Conservation (phyloP, 2,329 filamentous ascomycete species). For the Fusarium oligoseptatum region DNA sequence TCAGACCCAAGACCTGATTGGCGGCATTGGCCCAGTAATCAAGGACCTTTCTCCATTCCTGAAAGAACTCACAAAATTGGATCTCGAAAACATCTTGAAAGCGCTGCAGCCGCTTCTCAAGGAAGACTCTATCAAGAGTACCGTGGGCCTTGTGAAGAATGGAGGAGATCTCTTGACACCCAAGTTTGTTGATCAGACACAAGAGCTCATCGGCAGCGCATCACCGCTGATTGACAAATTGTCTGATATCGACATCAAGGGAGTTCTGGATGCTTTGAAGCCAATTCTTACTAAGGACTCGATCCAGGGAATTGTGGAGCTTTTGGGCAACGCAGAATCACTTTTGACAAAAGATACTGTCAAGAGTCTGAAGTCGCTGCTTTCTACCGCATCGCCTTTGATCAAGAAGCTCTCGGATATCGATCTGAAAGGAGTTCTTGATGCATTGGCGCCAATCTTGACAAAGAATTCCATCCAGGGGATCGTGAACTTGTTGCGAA, state of each 20-base stretch:
- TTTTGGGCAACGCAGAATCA: constrained; percentile 45
- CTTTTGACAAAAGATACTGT: constrained; percentile 41
- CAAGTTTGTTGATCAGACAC: constrained; percentile 33
- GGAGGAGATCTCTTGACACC: constrained; percentile 45
- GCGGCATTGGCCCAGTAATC: constrained; percentile 45
- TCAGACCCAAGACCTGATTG: constrained; percentile 37
- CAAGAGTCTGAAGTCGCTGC: constrained; percentile 42
- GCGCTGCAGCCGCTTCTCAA: constrained; percentile 53
- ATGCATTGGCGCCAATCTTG: constrained; percentile 51
- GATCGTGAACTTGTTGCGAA: constrained; percentile 48
- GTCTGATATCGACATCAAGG: constrained; percentile 52
- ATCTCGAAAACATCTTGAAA: constrained; percentile 48
- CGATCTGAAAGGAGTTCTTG: constrained; percentile 48
- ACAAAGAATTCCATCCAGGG: constrained; percentile 50
- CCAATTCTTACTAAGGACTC: constrained; percentile 46
- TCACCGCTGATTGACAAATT: constrained; percentile 45
- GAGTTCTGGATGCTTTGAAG: constrained; percentile 44
- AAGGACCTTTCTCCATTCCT: constrained; percentile 31
- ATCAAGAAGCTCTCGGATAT: constrained; percentile 28
- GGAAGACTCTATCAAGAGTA: constrained; percentile 46
- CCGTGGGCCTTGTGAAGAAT: constrained; percentile 50
- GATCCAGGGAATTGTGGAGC: constrained; percentile 43
- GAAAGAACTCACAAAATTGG: constrained; percentile 48
- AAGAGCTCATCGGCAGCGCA: constrained; percentile 37
- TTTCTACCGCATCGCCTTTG: constrained; percentile 35